Evolutionary conservation across 2,329 filamentous ascomycete species (phyloP), one percentile per base, ranked within the genome.

Genomic region (Aspergillus pseudonomiae): DNA sequence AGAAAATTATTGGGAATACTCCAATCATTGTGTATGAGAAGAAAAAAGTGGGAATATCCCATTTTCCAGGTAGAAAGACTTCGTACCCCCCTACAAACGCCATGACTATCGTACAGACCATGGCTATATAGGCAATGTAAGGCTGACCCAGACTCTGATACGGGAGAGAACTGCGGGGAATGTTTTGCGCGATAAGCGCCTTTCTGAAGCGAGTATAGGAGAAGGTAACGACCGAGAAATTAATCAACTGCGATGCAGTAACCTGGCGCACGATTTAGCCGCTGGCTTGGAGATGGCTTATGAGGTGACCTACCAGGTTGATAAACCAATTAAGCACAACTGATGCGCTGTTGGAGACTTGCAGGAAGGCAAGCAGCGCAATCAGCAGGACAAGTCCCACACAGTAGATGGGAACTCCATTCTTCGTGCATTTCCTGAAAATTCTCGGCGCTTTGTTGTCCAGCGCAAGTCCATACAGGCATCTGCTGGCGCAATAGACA

Each of bases 11-110:
- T 0, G 90, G 91, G 72, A 91, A 92, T 2, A 93, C 78, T 6
- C 85, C 85, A 57, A 94, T 85, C 84, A 92, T 92, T 56, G 88
- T 87, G 75, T 94, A 94, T 77, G 88, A 90, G 76, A 93, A 92
- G 32, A 94, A 76, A 74, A 94, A 95, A 7, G 85, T 87, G 7
- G 89, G 84, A 0, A 90, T 73, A 63, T 87, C 83, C 91, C 90
- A 94, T 5, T 84, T 83, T 3, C 82, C 83, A 0, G 89, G 88
- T 53, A 94, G 74, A 70, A 94, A 95, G 1, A 94, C 90, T 0
- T 88, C 85, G 66, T 93, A 94, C 0, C 91, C 91, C 10, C 89
- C 87, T 1, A 93, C 87, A 68, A 94, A 88, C 0, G 88, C 85
- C 88, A 94, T 93, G 66, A 91, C 75, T 56, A 86, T 85, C 1